A percentile compares a stretch with the other conserved stretches of the same genome.
Evolutionary conservation across 192 early-diverging fungal species (phyloP).

Genomic region (Linnemannia schmuckeri): DNA sequence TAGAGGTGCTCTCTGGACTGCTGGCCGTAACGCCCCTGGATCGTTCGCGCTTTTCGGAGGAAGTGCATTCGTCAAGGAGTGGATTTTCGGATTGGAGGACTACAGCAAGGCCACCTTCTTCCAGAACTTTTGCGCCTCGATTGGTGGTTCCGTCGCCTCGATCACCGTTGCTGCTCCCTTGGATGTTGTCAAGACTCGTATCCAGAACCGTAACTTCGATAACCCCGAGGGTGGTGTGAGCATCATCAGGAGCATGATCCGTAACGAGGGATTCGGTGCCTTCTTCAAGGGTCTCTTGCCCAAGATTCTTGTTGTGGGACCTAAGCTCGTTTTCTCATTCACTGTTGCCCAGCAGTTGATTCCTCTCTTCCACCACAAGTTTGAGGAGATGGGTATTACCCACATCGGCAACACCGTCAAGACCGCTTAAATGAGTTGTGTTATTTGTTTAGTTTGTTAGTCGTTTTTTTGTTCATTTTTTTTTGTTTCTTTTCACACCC

Average conservation of each 20-base stretch:
- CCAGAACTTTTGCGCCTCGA: constrained; percentile 97
- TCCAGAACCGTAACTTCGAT: constrained; percentile 93
- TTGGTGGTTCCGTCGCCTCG: constrained; percentile 95
- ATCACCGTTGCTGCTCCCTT: constrained; percentile 96
- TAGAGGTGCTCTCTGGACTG: constrained; percentile 95
- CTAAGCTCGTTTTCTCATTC: constrained; percentile 98
- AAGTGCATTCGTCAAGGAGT: constrained; percentile 94
- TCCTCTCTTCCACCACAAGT: constrained; percentile 74
- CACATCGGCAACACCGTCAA: constrained; percentile 46
- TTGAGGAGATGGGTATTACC: constrained; percentile 61
- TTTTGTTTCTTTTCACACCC: not conserved
- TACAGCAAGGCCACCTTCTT: constrained; percentile 98
- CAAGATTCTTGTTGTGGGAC: constrained; percentile 90
- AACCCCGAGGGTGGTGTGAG: constrained; percentile 88
- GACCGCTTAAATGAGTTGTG: not conserved
- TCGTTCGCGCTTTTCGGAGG: constrained; percentile 97
- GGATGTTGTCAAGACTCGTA: constrained; percentile 99
- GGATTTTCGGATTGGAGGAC: constrained; percentile 89
- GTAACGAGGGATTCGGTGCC: constrained; percentile 89
- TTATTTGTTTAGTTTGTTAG: not conserved
- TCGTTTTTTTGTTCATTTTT: not conserved
- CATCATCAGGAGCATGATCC: constrained; percentile 91
- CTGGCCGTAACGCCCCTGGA: constrained; percentile 97
- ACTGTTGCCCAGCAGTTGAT: constrained; percentile 97
- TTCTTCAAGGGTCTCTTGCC: constrained; percentile 98